Conservation (phyloP, 2,329 filamentous ascomycete species). For the Neofusicoccum sp. region DNA sequence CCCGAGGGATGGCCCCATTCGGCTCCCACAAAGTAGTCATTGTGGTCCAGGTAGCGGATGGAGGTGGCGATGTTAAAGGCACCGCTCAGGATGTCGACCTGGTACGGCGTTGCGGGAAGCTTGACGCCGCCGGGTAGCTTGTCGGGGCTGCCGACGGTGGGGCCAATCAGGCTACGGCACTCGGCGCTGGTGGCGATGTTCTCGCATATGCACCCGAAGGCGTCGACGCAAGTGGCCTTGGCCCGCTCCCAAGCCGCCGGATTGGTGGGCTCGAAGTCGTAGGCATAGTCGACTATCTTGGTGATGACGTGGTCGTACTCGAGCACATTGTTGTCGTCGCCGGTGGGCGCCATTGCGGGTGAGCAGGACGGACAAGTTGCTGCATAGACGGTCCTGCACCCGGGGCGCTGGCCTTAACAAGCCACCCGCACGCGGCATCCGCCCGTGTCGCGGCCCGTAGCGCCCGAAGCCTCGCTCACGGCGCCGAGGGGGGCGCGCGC, state of each 20-base stretch:
- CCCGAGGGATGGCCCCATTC: constrained; percentile 96
- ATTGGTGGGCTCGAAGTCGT: background rate
- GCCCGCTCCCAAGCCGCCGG: background rate
- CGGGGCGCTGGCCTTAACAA: too few species aligned
- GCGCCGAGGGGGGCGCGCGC: background rate
- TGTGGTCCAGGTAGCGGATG: constrained; percentile 99
- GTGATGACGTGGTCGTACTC: background rate
- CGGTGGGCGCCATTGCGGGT: background rate
- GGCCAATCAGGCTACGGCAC: constrained; percentile 91
- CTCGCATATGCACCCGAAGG: constrained; percentile 93
- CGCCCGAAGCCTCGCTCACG: too few species aligned
- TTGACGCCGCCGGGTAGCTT: constrained; percentile 88
- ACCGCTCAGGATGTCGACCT: constrained; percentile 91
- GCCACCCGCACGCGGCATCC: too few species aligned
- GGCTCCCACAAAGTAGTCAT: constrained; percentile 98
- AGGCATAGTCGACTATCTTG: background rate
- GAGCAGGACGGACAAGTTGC: background rate
- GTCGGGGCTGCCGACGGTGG: constrained; percentile 82
- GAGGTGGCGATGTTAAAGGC: constrained; percentile 99
- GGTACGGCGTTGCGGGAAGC: constrained; percentile 89
- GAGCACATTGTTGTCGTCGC: background rate
- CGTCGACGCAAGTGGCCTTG: constrained; percentile 63
- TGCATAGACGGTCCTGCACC: too few species aligned
- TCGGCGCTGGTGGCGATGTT: constrained; percentile 86
- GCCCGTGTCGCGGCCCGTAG: too few species aligned